Percentiles rank a stretch among this genome's conserved stretches.
These are phyloP conservation scores for Chlorella sp. DNA, from an alignment of 139 green algal species.

Conservation along the genomic window DNA sequence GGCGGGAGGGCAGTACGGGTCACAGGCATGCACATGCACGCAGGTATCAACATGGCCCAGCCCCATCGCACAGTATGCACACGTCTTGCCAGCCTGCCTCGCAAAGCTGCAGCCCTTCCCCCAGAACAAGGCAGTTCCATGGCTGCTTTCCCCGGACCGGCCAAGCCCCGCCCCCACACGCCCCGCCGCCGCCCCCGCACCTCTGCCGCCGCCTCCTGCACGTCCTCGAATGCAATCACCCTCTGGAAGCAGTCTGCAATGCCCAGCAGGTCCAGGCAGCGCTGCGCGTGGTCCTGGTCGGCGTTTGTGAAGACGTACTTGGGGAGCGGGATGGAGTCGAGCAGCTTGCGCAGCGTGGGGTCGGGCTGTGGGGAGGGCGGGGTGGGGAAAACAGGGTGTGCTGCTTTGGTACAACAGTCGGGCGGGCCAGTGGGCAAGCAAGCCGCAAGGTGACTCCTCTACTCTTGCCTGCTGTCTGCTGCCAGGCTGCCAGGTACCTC, in stretches of 20 bases:
- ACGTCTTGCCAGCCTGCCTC: neutral
- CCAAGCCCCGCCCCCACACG: neutral
- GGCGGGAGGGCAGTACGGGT: neutral
- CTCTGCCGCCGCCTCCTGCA: constrained; percentile 55
- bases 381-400: neutral
- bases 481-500: neutral
- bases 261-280: constrained; percentile 74
- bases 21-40: neutral
- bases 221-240: constrained; percentile 80
- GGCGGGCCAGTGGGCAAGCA: too few relatives aligned
- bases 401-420: neutral
- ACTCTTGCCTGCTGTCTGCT: neutral
- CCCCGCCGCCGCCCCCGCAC: neutral
- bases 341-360: constrained; percentile 36
- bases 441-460: too few relatives aligned
- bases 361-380: neutral
- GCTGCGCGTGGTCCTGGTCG: constrained; percentile 71
- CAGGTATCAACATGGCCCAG: neutral
- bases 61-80: too few relatives aligned
- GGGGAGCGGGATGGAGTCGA: constrained; percentile 50
- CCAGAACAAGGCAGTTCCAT: too few relatives aligned
- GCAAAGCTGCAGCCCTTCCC: too few relatives aligned
- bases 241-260: constrained; percentile 77
- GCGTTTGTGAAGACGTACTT: constrained; percentile 90
- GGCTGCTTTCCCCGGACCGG: too few relatives aligned